Base-by-base conservation (phyloP, 2,329 filamentous ascomycete species). In the Incumbomyces delicatus region DNA sequence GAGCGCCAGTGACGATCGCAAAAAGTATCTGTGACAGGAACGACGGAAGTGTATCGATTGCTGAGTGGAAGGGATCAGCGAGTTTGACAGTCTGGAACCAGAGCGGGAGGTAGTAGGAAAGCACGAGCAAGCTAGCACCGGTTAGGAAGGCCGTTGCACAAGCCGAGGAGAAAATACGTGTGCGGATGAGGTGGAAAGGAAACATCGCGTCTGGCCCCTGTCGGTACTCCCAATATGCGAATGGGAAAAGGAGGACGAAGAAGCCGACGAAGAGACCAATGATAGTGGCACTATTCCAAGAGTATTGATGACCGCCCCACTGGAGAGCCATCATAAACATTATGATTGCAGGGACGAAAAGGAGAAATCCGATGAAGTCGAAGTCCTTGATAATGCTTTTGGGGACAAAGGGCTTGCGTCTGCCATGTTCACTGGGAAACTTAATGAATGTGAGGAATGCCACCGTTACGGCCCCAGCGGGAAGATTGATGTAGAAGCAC, bases 301-400 rank as follows among this genome's bases (percentile, higher is more conserved):
- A 16, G 34, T 48, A 50, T 14, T 41, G 36, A 20, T 42, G 41
- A 17, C 50, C 55, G 8, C 48, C 51, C 42, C 41, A 56, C n/a
- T 53, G 49, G 30, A 58, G 31, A 5, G 53, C 56, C 12, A 57
- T 37, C 10, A 58, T 47, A 17, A 57, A 41, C 56, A 56, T 54
- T 35, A 56, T 38, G 49, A 46, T 42, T n/a, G 46, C 50, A 3
- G 48, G 45, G 12, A 82, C 61, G 52, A 83, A 76, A 59, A 80
- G 72, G n/a, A 75, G 57, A 12, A 75, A 79, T 14, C 79, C 78
- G 1, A 80, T 57, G 1, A 75, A 75, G 47, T 81, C 78, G 43
- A 81, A 57, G 31, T 58, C 54, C 16, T 51, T 37, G n/a, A 37
- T 46, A 18, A 51, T 18, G 22, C 16, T 38, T 14, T 40, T 14